Evolutionary conservation across 2,329 filamentous ascomycete species (phyloP).

Genomic region (Aspergillus novoparasiticus): DNA sequence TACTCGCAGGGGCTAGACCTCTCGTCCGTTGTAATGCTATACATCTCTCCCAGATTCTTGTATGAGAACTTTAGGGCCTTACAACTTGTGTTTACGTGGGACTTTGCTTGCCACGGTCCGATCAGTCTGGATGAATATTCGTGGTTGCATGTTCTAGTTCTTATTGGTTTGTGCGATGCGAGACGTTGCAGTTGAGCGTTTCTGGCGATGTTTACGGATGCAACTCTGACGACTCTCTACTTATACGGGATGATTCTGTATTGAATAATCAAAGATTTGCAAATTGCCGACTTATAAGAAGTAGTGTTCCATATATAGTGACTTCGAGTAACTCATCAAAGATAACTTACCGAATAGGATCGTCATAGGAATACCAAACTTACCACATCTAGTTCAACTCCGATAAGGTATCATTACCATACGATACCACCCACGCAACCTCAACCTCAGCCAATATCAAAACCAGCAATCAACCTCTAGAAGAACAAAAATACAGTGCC

Average conservation of each 20-base stretch:
- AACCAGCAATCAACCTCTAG: neutral
- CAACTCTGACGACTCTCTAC: slow-evolving; percentile 2
- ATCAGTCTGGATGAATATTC: neutral
- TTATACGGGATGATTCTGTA: slow-evolving; percentile 9
- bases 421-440: too few species aligned
- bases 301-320: neutral
- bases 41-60: slow-evolving; percentile 15
- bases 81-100: neutral
- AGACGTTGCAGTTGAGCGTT: slow-evolving; percentile 9
- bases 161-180: slow-evolving; percentile 8
- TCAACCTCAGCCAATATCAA: too few species aligned
- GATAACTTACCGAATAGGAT: neutral
- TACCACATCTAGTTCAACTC: neutral
- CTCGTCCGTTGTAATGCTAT: slow-evolving; percentile 11
- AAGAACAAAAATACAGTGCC: neutral
- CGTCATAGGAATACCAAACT: neutral
- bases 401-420: too few species aligned
- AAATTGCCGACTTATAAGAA: neutral
- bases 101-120: neutral
- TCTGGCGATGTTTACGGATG: slow-evolving; percentile 3
- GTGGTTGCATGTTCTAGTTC: neutral
- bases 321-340: too few species aligned
- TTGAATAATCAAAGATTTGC: neutral
- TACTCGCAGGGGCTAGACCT: slow-evolving; percentile 5
- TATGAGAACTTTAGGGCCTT: slow-evolving; percentile 16